Percentiles rank a stretch among this genome's conserved stretches.
Conservation (phyloP, 176 grass and related monocot species). For the Bonia amplexicaulis region DNA sequence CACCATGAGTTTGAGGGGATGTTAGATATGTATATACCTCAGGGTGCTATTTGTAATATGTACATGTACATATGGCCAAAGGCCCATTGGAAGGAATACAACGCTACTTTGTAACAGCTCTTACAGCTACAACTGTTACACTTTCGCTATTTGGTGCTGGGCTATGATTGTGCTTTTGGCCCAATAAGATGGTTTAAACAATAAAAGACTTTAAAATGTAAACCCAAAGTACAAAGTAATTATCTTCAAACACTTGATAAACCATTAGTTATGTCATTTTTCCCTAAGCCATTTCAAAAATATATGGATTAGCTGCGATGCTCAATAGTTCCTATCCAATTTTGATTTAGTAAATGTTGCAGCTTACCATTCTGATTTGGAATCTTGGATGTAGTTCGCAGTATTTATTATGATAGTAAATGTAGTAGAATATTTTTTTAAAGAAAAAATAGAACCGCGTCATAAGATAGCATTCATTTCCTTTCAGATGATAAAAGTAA, state of each 20-base stretch:
- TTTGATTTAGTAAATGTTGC: slow-evolving; percentile 3
- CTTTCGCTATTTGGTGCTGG: background rate
- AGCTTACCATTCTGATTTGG: background rate
- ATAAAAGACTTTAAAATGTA: background rate
- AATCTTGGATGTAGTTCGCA: background rate
- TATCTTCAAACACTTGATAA: background rate
- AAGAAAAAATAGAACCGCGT: background rate
- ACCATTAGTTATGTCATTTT: slow-evolving; percentile 10
- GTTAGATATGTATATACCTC: too few species aligned
- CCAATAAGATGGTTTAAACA: background rate
- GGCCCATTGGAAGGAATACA: too few species aligned
- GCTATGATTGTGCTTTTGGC: background rate
- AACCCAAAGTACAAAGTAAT: background rate
- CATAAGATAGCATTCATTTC: background rate
- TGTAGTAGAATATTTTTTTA: background rate
- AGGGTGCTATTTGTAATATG: too few species aligned
- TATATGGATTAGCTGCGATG: background rate
- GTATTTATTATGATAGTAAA: slow-evolving; percentile 8
- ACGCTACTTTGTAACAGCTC: background rate
- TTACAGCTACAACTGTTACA: background rate
- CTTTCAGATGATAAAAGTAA: background rate
- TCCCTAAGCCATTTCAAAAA: background rate
- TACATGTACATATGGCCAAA: too few species aligned
- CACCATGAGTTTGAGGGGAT: too few species aligned
- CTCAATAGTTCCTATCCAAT: background rate